These are phyloP conservation scores for Lentinula sp. DNA, from an alignment of 768 basidiomycete species.

Conservation along the genomic window DNA sequence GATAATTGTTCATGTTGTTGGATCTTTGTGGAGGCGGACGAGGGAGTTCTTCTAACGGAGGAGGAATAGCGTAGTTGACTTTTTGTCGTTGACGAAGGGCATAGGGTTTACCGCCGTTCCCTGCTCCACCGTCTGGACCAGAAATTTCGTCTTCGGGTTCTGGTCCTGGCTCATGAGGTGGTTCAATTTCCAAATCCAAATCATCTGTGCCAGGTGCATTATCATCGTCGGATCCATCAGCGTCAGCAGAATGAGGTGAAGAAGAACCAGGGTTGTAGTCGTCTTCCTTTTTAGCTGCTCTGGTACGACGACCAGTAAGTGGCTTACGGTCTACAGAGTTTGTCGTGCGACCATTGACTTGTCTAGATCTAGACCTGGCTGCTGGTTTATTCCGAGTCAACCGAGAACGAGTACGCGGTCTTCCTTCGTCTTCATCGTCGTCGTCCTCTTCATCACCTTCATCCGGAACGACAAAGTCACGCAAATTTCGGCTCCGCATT, in stretches of 20 bases:
- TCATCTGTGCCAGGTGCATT: constrained; percentile 41
- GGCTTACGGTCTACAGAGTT: background rate
- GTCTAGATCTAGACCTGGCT: background rate
- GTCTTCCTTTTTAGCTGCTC: background rate
- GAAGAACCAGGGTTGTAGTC: constrained; percentile 36
- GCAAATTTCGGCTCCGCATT: constrained; percentile 34
- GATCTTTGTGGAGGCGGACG: constrained; percentile 33
- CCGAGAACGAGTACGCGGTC: background rate
- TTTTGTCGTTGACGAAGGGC: constrained; percentile 56
- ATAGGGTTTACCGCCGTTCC: constrained; percentile 46
- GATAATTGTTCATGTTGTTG: constrained; percentile 13
- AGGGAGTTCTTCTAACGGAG: constrained; percentile 67
- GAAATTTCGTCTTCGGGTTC: constrained; percentile 35
- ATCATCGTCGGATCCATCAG: constrained; percentile 38
- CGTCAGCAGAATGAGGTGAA: constrained; percentile 44
- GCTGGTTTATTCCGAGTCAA: background rate
- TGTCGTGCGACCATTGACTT: background rate
- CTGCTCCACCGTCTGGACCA: background rate
- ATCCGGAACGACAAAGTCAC: constrained; percentile 7
- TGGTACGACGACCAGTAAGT: background rate
- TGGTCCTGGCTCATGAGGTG: constrained; percentile 24
- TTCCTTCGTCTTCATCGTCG: background rate
- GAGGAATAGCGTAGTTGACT: constrained; percentile 80
- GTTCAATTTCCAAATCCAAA: constrained; percentile 33
- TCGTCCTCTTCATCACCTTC: background rate